Evolutionary conservation across 2,329 filamentous ascomycete species (phyloP).

Genomic region (Endocalyx cinctus): DNA sequence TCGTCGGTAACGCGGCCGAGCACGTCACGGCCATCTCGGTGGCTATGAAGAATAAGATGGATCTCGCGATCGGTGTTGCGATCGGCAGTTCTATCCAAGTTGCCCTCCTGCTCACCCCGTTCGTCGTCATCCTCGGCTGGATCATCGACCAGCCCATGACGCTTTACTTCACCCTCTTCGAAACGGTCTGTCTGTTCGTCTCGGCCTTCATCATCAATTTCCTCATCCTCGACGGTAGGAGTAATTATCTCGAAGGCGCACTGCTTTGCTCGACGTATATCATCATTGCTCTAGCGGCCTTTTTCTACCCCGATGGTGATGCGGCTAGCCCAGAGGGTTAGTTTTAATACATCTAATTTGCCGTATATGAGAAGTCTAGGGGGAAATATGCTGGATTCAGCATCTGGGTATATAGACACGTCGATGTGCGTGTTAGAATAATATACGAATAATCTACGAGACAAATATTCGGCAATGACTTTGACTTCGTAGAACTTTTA

Average conservation of each 20-base stretch:
- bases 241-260: constrained; percentile 80
- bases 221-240: constrained; percentile 74
- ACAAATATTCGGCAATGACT: too few species aligned
- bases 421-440: too few species aligned
- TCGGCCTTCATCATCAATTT: constrained; percentile 81
- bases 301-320: too few species aligned
- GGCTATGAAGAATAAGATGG: constrained; percentile 68
- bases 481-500: too few species aligned
- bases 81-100: constrained; percentile 67
- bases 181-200: constrained; percentile 79
- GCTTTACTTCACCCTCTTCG: constrained; percentile 79
- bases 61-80: constrained; percentile 64
- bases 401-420: too few species aligned
- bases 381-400: too few species aligned
- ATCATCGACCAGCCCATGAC: constrained; percentile 60
- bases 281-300: too few species aligned
- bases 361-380: too few species aligned
- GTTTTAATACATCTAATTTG: too few species aligned
- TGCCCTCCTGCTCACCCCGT: constrained; percentile 62
- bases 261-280: constrained; percentile 60
- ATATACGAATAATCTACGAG: too few species aligned
- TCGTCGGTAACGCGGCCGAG: constrained; percentile 67
- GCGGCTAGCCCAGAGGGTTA: too few species aligned
- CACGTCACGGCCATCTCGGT: constrained; percentile 65
- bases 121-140: constrained; percentile 67